Base-by-base conservation (phyloP, 139 green algal species). In the Chloropicon primus region DNA sequence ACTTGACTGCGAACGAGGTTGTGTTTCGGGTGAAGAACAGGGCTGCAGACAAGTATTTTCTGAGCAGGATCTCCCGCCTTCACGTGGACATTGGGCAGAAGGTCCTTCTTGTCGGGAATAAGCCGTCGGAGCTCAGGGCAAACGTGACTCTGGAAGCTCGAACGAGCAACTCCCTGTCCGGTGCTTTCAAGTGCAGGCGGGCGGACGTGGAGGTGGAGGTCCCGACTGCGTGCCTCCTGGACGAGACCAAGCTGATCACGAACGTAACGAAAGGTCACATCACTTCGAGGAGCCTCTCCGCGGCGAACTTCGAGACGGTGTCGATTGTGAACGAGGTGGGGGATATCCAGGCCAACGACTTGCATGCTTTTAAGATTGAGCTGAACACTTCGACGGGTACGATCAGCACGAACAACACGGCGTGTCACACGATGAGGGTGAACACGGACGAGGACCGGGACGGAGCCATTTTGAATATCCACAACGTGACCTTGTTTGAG, bases 21-120 rank as follows among this genome's bases (percentile, higher is more conserved):
- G 74, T 77, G 74, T 77, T 77, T 54, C 25, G 26, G 22, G 74
- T 77, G 74, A 24, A 21, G 26, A 77, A 77, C 74, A n/a, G 74
- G 5, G 74, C 74, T 5, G 22, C 22, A 17, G 27, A 77, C 74
- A 77, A 77, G 74, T 53, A 54, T 24, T 54, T 77, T 17, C 74
- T 77, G 24, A 28, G 5, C 5, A 26, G 74, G 24, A 77, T 77
- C 24, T 25, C 74, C 24, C 5, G 27, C 24, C 26, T 77, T 3
- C 23, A 21, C 17, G 71, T 74, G 17, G 10, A 10, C 17, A 3
- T 74, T 5, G 41, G 41, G 41, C 41, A 62, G 41, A 62, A 62
- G 41, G 41, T n/a, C 10, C 41, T 62, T 5, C 17, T 62, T 5
- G 41, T 62, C 41, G 41, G 41, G 10, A 62, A 62, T 5, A 17